Evolutionary conservation across 768 basidiomycete species (phyloP), one percentile per base, ranked within the genome.

Genomic region (Gyrodon lividus): DNA sequence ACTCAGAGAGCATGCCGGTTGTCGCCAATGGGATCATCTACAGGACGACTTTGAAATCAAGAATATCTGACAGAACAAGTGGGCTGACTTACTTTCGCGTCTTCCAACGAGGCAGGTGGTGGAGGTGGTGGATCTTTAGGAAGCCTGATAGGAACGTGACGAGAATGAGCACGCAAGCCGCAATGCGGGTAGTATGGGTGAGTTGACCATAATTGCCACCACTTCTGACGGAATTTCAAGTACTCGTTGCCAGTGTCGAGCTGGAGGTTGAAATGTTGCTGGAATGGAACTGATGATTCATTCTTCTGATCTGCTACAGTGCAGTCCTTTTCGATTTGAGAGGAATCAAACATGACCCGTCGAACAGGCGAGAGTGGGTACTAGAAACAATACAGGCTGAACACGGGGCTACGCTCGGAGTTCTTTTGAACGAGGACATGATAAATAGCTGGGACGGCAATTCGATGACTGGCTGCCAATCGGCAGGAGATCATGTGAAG

Each of bases 51-150:
- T 30, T 9, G 13, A 33, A 14, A 42, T 41, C 20, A 52, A 19
- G 16, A 39, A 10, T 16, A 48, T 31, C 13, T 28, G 5, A 12
- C 12, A 23, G 30, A n/a, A 12, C 22, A n/a, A n/a, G n/a, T 41
- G 22, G 39, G 10, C 24, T 13, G 8, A 50, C 67, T 9, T 64
- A 80, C 77, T 9, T 70, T 60, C 1, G 83, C 86, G 54, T 82
- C 79, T 16, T 77, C 76, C 14, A 89, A 67, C 2, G 77, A 77
- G 7, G 64, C 59, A 10, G 77, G 81, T 1, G 86, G 74, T 4
- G 80, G 80, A 0, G 81, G 77, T 0, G 84, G 87, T 2, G 76
- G 77, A 39, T 81, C 71, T 41, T 74, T 74, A 2, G 86, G 86
- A 51, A 81, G 70, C 85, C 84, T 83, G 34, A 38, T 30, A 22